Conservation (phyloP, 352 stramenopile species). For the Globisporangium yorkense region DNA sequence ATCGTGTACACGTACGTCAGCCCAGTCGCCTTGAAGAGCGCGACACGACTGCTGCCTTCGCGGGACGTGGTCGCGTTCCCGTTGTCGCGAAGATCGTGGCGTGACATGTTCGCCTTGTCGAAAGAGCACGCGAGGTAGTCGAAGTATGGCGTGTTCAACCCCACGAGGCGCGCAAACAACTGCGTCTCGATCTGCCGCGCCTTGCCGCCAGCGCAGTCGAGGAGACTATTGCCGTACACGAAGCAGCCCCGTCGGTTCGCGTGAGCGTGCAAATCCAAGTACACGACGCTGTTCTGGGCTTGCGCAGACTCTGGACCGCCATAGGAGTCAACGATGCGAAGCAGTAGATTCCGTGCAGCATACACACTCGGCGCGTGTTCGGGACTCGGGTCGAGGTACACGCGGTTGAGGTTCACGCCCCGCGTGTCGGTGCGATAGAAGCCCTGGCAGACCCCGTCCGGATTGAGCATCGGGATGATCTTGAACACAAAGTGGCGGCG, state of each 20-base stretch:
- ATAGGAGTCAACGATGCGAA: slow-evolving; percentile 25
- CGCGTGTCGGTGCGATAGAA: slow-evolving; percentile 85
- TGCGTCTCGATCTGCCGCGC: slow-evolving; percentile 76
- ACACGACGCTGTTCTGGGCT: slow-evolving; percentile 41
- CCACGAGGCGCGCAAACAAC: slow-evolving; percentile 65
- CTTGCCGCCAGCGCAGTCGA: slow-evolving; percentile 7
- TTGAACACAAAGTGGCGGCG: slow-evolving; percentile 69
- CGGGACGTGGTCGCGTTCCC: slow-evolving; percentile 44
- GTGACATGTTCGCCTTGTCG: slow-evolving; percentile 55
- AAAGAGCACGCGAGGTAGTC: slow-evolving; percentile 87
- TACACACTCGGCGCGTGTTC: slow-evolving; percentile 60
- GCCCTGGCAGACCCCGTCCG: slow-evolving; percentile 80
- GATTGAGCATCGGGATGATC: slow-evolving; percentile 82
- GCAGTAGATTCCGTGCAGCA: slow-evolving; percentile 48
- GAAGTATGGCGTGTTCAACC: slow-evolving; percentile 74
- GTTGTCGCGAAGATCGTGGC: slow-evolving; percentile 47
- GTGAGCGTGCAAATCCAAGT: slow-evolving; percentile 90
- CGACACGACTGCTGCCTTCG: slow-evolving; percentile 77
- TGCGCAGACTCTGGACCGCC: slow-evolving; percentile 16
- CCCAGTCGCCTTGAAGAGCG: slow-evolving; percentile 57
- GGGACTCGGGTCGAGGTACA: slow-evolving; percentile 60
- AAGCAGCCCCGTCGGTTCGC: slow-evolving; percentile 88
- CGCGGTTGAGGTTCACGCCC: slow-evolving; percentile 88
- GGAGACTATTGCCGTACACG: slow-evolving; percentile 85
- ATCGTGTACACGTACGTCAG: slow-evolving; percentile 87